Percentiles rank a stretch among this genome's conserved stretches.
These are phyloP conservation scores for Mycena latifolia DNA, from an alignment of 768 basidiomycete genomes.

Conservation along the genomic window DNA sequence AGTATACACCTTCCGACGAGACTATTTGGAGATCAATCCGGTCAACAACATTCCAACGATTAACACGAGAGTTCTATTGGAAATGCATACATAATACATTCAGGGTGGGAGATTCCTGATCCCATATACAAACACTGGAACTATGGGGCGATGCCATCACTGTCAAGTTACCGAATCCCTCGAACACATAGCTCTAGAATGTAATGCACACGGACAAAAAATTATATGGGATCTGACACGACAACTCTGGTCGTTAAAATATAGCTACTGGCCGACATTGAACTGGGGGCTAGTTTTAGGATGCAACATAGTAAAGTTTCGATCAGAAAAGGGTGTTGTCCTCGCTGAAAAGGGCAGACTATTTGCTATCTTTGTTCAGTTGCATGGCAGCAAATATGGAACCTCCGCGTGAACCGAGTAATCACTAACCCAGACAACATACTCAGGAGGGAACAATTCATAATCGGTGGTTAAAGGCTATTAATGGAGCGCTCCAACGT, in stretches of 20 bases:
- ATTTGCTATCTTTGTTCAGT: too few species aligned
- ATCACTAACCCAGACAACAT: background rate
- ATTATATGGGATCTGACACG: slow-evolving; percentile 1
- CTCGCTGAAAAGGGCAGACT: too few species aligned
- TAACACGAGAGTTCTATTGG: slow-evolving; percentile 16
- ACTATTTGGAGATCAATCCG: slow-evolving; percentile 18
- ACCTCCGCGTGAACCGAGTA: background rate
- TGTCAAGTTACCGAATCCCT: too few species aligned
- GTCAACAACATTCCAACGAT: background rate
- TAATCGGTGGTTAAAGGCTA: slow-evolving; percentile 3
- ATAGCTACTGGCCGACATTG: background rate
- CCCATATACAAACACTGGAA: background rate
- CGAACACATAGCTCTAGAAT: too few species aligned
- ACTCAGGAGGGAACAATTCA: background rate
- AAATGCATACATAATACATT: too few species aligned
- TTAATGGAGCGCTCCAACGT: slow-evolving; percentile 1
- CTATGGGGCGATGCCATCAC: too few species aligned
- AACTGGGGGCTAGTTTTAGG: slow-evolving; percentile 1
- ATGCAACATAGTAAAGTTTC: too few species aligned
- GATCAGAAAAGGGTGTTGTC: too few species aligned
- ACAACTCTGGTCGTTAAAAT: slow-evolving; percentile 4
- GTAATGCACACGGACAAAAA: too few species aligned
- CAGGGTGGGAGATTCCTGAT: too few species aligned
- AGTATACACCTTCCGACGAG: slow-evolving; percentile 1
- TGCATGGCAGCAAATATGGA: slow-evolving; percentile 4